Base-by-base conservation (phyloP, 768 basidiomycete genomes). In the Mycena kentingensis region DNA sequence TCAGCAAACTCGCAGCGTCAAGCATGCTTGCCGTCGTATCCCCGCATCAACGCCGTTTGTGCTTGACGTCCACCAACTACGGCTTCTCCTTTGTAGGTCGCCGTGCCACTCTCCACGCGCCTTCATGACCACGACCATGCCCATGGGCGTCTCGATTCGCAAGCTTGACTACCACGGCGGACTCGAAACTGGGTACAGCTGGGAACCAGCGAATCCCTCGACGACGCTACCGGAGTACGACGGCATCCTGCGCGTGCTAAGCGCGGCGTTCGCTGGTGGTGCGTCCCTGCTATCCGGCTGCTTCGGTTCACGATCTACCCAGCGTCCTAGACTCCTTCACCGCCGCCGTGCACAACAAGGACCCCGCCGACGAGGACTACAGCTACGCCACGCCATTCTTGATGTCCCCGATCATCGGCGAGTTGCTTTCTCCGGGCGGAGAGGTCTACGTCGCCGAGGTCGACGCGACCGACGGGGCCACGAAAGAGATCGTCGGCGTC, bases 401-500 rank as follows among this genome's bases (percentile, higher is more conserved):
- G 25, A 42, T 42, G 41, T 19, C 41, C 22, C 41, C 41, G 11
- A n/a, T 42, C 18, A 27, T 42, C 13, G 11, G 22, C 5, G 41
- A 42, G 41, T 19, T 24, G 22, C 41, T 42, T 19, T 6, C 41
- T 16, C 19, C 48, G n/a, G 52, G 46, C 25, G 55, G 50, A 11
- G 55, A 52, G 27, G 46, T 57, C 1, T 51, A 47, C 26, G 45
- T 57, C 19, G 51, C 50, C 5, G 50, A 57, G 27, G 41, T n/a
- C n/a, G n/a, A n/a, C n/a, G n/a, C 49, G 3, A 32, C 43, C 18
- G 55, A 52, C 4, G 50, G 36, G 10, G 32, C 2, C 15, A 51
- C 42, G 21, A 51, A 47, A 24, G 12, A 42, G 50, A 48, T 57
- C 19, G 42, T 57, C 4, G 55, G 49, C 3, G 37, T 43, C 24